Conservation (phyloP, 345 rosid genomes). For the Lenwebbia sp. region DNA sequence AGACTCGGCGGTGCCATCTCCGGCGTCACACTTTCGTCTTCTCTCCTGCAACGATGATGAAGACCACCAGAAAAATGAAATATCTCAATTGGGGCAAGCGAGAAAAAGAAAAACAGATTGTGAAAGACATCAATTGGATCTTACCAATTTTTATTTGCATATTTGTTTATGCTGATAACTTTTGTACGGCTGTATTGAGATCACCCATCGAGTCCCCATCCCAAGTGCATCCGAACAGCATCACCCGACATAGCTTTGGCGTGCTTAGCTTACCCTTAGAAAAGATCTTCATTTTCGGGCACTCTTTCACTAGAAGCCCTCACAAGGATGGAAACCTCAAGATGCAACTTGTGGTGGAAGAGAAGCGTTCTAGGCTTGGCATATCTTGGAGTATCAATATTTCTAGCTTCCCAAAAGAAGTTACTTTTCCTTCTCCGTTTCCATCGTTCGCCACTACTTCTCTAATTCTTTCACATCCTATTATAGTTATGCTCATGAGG, state of each 20-base stretch:
- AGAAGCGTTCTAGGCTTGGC: not conserved
- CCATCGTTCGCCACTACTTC: too few relatives aligned
- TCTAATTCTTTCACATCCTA: not conserved
- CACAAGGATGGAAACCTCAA: not conserved
- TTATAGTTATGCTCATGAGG: fast-evolving
- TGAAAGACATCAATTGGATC: not conserved
- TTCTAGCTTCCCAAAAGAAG: fast-evolving
- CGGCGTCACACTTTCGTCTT: too few relatives aligned
- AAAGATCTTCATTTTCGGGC: not conserved
- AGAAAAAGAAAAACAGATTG: too few relatives aligned
- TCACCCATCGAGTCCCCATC: fast-evolving
- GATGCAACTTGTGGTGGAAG: not conserved
- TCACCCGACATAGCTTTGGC: fast-evolving
- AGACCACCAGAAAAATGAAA: too few relatives aligned
- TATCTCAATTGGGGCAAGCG: too few relatives aligned
- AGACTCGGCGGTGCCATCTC: too few relatives aligned
- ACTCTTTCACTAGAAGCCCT: fast-evolving
- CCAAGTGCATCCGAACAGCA: fast-evolving
- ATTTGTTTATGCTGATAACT: not conserved
- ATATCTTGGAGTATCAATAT: fast-evolving
- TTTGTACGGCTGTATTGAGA: not conserved
- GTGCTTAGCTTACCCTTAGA: not conserved
- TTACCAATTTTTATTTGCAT: too few relatives aligned
- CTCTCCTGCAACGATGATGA: too few relatives aligned
- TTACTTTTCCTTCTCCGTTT: not conserved